A percentile compares a stretch with the other conserved stretches of the same genome.
These are phyloP conservation scores for Kodamaea sagamina DNA, from an alignment of 805 yeast species.

Conservation along the genomic window DNA sequence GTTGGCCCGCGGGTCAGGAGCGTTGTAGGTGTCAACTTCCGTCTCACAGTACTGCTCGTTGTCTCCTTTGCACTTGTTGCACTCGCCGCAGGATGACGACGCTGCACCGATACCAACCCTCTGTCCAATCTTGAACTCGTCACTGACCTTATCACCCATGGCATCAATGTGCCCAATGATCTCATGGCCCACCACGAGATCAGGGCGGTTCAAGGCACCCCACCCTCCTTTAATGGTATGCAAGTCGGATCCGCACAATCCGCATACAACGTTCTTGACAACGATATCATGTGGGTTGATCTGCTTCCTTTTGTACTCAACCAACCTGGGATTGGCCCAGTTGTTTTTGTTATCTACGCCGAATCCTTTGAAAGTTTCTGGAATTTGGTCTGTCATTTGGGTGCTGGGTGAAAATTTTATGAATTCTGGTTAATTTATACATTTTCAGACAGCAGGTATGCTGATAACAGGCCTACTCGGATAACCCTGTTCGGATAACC, in stretches of 20 bases:
- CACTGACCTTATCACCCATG: conserved; percentile 57
- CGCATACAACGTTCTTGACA: conserved; percentile 19
- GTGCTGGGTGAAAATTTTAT: background rate
- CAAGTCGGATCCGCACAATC: conserved; percentile 64
- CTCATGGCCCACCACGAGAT: conserved; percentile 49
- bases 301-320: conserved; percentile 50
- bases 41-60: conserved; percentile 41
- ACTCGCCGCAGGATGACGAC: conserved; percentile 52
- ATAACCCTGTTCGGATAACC: too few species aligned
- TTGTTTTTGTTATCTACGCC: conserved; percentile 51
- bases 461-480: too few species aligned
- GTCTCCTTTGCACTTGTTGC: conserved; percentile 22
- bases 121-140: conserved; percentile 59
- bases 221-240: conserved; percentile 56
- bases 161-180: conserved; percentile 44
- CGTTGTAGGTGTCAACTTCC: conserved; percentile 26
- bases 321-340: conserved; percentile 58
- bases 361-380: conserved; percentile 62
- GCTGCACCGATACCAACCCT: conserved; percentile 83
- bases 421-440: background rate
- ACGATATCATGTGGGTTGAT: conserved; percentile 22
- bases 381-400: conserved; percentile 24
- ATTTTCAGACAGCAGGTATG: background rate
- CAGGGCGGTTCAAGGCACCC: conserved; percentile 41
- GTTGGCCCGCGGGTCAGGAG: conserved; percentile 20